These are phyloP conservation scores for Venturia carpophila DNA, from an alignment of 2,329 filamentous ascomycete genomes.

Conservation along the genomic window DNA sequence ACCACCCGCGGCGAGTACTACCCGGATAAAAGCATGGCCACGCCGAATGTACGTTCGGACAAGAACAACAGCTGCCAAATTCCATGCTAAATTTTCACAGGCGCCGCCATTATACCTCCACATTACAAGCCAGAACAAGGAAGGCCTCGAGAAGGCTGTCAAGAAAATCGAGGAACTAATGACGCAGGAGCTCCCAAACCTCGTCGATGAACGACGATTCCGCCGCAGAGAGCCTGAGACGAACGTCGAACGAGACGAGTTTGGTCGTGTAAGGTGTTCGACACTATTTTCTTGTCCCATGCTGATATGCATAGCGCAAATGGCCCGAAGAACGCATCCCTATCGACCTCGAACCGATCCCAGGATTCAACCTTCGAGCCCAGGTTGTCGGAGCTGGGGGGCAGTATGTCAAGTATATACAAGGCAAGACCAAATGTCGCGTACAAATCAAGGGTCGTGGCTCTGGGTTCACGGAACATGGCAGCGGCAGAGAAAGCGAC, in stretches of 20 bases:
- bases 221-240: slow-evolving; percentile 71
- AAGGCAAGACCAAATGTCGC: slow-evolving; percentile 87
- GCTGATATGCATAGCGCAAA: slow-evolving; percentile 62
- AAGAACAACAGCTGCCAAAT: not conserved
- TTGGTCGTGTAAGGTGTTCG: slow-evolving; percentile 59
- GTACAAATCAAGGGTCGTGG: slow-evolving; percentile 97
- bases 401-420: slow-evolving; percentile 96
- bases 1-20: slow-evolving; percentile 95
- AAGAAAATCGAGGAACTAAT: slow-evolving; percentile 88
- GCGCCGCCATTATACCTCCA: slow-evolving; percentile 92
- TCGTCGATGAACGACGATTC: slow-evolving; percentile 91
- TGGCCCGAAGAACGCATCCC: slow-evolving; percentile 97
- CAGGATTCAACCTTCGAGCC: slow-evolving; percentile 90
- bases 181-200: slow-evolving; percentile 87
- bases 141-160: slow-evolving; percentile 83
- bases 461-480: slow-evolving; percentile 85
- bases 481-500: slow-evolving; percentile 83
- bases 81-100: slow-evolving; percentile 38
- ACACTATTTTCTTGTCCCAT: not conserved
- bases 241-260: slow-evolving; percentile 75
- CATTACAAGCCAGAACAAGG: slow-evolving; percentile 84
- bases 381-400: slow-evolving; percentile 93
- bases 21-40: slow-evolving; percentile 96
- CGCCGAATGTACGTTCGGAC: slow-evolving; percentile 63
- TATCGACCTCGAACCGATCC: slow-evolving; percentile 81